Evolutionary conservation across 495 filamentous ascomycete genomes (phyloP).

Genomic region (Glutinoglossum americanum): DNA sequence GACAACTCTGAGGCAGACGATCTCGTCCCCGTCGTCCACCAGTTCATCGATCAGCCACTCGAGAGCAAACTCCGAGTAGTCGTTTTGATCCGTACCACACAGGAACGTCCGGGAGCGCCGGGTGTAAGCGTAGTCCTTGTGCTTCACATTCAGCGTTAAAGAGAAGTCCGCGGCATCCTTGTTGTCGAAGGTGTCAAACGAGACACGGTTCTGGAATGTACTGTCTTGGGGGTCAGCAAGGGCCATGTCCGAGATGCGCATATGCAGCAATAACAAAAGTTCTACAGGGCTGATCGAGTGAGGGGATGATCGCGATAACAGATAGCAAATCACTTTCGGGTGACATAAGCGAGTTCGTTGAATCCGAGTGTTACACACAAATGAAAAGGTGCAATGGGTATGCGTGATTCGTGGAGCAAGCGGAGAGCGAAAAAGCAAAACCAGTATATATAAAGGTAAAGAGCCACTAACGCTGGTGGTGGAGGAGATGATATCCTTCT

Average conservation of each 20-base stretch:
- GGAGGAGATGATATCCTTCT: constrained; percentile 4
- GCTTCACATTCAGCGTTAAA: constrained; percentile 69
- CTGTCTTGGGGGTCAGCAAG: constrained; percentile 8
- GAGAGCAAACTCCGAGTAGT: constrained; percentile 86
- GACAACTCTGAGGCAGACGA: constrained; percentile 79
- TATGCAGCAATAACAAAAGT: background rate
- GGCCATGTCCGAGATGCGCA: background rate
- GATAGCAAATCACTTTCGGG: background rate
- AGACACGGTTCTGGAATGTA: constrained; percentile 47
- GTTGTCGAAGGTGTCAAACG: constrained; percentile 86
- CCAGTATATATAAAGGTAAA: background rate
- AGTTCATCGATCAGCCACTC: constrained; percentile 88
- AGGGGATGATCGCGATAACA: background rate
- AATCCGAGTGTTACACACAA: background rate
- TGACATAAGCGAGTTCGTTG: background rate
- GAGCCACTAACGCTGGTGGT: constrained; percentile 4
- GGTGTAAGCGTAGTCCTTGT: constrained; percentile 71
- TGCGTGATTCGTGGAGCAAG: constrained; percentile 1
- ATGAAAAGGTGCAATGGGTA: background rate
- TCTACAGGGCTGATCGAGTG: background rate
- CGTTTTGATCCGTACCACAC: constrained; percentile 83
- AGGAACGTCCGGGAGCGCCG: constrained; percentile 78
- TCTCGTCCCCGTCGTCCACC: constrained; percentile 91
- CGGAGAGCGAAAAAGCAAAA: background rate
- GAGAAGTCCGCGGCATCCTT: constrained; percentile 60